Base-by-base conservation (phyloP, 2,329 filamentous ascomycete genomes). In the Calonectria multiphialidica region DNA sequence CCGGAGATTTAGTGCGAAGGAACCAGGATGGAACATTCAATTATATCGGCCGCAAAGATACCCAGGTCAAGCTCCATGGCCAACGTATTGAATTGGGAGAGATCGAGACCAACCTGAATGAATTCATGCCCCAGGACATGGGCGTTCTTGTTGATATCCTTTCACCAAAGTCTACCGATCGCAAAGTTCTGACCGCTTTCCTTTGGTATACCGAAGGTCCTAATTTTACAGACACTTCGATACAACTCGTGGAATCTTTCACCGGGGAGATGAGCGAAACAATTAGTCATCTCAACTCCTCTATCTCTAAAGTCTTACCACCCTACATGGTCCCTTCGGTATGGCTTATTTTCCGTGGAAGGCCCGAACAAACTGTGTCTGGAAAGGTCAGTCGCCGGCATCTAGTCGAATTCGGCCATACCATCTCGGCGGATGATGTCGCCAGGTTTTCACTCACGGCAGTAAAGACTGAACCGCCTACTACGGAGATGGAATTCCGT, bases 51-150 rank as follows among this genome's bases (percentile, higher is more conserved):
- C 78, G 81, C 16, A 77, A 79, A 1, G 80, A 82, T 30, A 59
- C 68, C 7, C 80, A 82, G 44, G 70, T 81, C 63, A 82, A 82
- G 68, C 74, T 83, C 16, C 76, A 79, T 28, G 80, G 81, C 13
- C 77, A 82, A 13, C 78, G 81, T 2, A 63, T 83, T 23, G 81
- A 83, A 69, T 57, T 78, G 0, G 76, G 68, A 0, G 81, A 83
- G 44, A 75, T 82, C 2, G 80, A 82, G n/a, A 69, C 74, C 13
- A 63, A 55, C 2, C 35, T 81, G 1, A 64, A 68, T 28, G 70
- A 37, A 2, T 68, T 76, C 16, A 30, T 49, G 1, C 18, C 35
- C 10, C 76, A 78, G 4, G 37, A 70, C 5, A 72, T 80, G 35
- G 77, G 75, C 2, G 76, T 66, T 21, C 72, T 72, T 2, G 73